Percentiles rank a stretch among this genome's conserved stretches.
Conservation (phyloP, 2,329 filamentous ascomycete species). For the Penicillium digitatum region DNA sequence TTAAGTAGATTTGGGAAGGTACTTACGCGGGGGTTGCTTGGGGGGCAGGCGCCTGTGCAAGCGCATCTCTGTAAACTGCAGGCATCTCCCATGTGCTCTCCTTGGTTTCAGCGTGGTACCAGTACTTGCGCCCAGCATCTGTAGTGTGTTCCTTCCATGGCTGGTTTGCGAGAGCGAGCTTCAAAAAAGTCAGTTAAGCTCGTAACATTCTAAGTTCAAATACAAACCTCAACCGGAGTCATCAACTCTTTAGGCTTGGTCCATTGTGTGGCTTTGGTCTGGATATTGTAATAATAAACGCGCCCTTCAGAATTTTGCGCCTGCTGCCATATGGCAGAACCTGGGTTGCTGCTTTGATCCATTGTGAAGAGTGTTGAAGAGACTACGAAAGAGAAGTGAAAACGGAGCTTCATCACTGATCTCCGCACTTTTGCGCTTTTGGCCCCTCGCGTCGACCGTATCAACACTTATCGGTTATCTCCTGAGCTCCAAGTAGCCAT, state of each 20-base stretch:
- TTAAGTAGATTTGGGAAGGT: background rate
- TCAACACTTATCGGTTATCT: conserved; percentile 16
- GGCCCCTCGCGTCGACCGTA: conserved; percentile 16
- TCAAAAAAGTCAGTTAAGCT: conserved; percentile 21
- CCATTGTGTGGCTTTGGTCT: conserved; percentile 89
- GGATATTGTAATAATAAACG: conserved; percentile 83
- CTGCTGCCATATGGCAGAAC: conserved; percentile 69
- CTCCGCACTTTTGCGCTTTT: conserved; percentile 27
- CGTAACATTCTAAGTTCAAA: conserved; percentile 5
- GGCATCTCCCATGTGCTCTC: conserved; percentile 95
- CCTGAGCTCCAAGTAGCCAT: conserved; percentile 12
- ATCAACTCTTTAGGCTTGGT: conserved; percentile 87
- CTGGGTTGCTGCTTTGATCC: conserved; percentile 51
- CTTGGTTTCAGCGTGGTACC: conserved; percentile 89
- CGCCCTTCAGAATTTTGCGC: conserved; percentile 76
- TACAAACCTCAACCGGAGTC: conserved; percentile 69
- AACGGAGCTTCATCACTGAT: conserved; percentile 25
- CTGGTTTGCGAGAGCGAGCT: conserved; percentile 76
- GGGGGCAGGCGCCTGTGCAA: conserved; percentile 54
- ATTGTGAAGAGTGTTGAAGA: conserved; percentile 19
- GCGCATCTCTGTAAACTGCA: conserved; percentile 70
- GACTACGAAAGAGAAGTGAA: conserved; percentile 6
- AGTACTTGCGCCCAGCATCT: conserved; percentile 85
- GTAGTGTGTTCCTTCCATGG: conserved; percentile 92
- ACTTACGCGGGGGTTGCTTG: conserved; percentile 48